phyloP scores from a whole-genome alignment of 78 protist species.

The Tieghemostelium lacteum region DNA sequence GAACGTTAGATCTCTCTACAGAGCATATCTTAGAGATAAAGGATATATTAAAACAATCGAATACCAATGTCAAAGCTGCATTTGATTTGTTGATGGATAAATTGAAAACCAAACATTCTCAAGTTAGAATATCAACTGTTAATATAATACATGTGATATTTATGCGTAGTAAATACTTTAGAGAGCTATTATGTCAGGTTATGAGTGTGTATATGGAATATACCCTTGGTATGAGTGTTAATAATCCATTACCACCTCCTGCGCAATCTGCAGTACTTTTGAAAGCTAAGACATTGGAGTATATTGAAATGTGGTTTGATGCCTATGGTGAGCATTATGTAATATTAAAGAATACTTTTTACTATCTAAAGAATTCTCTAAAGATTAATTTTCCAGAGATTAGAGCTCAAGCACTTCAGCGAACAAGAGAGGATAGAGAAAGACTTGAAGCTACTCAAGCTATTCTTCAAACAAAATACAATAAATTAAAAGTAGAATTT shows the following conservation, averaged over 20 bases:
- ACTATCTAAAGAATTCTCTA: conserved; percentile 51
- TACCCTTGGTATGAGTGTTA: conserved; percentile 42
- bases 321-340: conserved; percentile 52
- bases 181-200: conserved; percentile 51
- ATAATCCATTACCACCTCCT: conserved; percentile 55
- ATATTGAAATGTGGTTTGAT: conserved; percentile 52
- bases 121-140: conserved; percentile 66
- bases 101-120: conserved; percentile 44
- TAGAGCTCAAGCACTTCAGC: not conserved
- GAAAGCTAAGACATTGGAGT: conserved; percentile 49
- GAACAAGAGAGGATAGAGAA: conserved; percentile 37
- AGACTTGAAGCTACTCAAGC: conserved; percentile 54
- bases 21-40: conserved; percentile 31
- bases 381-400: conserved; percentile 56
- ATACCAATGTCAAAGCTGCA: conserved; percentile 53
- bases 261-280: conserved; percentile 19
- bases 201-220: conserved; percentile 30
- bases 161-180: conserved; percentile 67
- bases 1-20: conserved; percentile 24
- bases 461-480: conserved; percentile 35
- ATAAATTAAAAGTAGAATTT: conserved; percentile 41
- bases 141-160: conserved; percentile 69
- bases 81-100: conserved; percentile 49
- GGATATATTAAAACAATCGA: conserved; percentile 32
- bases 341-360: conserved; percentile 14